Base-by-base conservation (phyloP, 352 stramenopile genomes). In the Ochromonadaceae sp. region DNA sequence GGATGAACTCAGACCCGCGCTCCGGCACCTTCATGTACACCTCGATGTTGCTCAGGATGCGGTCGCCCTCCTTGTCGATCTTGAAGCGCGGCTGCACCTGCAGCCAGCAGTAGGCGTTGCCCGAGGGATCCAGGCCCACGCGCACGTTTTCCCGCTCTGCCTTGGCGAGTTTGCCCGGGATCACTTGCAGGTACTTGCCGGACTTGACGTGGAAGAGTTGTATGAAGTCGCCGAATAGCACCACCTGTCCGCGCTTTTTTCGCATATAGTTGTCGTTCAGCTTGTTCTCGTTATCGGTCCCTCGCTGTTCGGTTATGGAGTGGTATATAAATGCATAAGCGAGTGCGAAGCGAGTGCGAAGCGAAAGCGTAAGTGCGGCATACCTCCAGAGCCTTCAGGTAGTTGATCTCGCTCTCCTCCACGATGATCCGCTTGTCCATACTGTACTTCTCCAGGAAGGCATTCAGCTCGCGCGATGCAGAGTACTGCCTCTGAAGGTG, bases 31-130 rank as follows among this genome's bases (percentile, higher is more conserved):
- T 67, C 7, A 73, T 53, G 35, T 58, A 66, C 1, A 73, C 30
- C 40, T 66, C 42, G 10, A 66, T 38, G 25, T 42, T 66, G 34
- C 30, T 57, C 4, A 47, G 25, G 34, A 67, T 47, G 22, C 42
- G 34, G 55, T 73, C 68, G 28, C 68, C 68, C 26, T 73, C 68
- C n/a, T 65, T 63, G 63, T 72, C 68, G 14, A 73, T 70, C 55
- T 73, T 73, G 56, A 67, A 70, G 2, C 66, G 34, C 0, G 68
- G 68, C 50, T 66, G 55, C 14, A 73, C 36, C 28, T 68, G 70
- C 39, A 73, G 43, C 68, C 68, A 73, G 1, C 42, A 73, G 40
- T 73, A 66, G 22, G 55, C 4, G 32, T 52, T 70, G 20, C 68
- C 68, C 15, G 48, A 22, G 25, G 12, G 7, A 32, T 53, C 35